These are phyloP conservation scores for Backusella mclennaniae DNA, from an alignment of 192 early-diverging fungal species.

Conservation along the genomic window DNA sequence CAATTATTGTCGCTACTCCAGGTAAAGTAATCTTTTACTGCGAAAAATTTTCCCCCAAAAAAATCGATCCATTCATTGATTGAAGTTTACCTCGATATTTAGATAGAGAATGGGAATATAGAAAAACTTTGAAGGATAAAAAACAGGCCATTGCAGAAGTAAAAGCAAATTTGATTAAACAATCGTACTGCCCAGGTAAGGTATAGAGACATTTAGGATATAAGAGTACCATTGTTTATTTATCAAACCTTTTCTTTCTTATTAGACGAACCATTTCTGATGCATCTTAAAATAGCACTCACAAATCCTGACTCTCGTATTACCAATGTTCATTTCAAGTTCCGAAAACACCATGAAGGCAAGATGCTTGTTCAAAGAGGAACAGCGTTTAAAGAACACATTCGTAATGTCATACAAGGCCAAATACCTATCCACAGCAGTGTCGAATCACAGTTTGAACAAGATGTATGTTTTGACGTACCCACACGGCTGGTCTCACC, in stretches of 20 bases:
- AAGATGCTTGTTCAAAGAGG: constrained; percentile 41
- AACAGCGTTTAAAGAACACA: constrained; percentile 34
- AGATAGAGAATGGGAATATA: constrained; percentile 36
- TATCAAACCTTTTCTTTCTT: not conserved
- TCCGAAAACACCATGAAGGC: constrained; percentile 49
- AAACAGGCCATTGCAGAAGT: constrained; percentile 25
- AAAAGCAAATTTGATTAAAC: constrained; percentile 32
- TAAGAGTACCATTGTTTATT: no score
- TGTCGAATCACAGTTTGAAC: not conserved
- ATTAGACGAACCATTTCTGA: constrained; percentile 27
- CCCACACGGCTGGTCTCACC: constrained; percentile 44
- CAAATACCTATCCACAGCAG: not conserved
- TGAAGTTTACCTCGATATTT: no score
- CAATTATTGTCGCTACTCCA: constrained; percentile 39
- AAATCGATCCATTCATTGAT: no score
- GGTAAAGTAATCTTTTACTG: not conserved
- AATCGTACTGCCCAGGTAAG: constrained; percentile 29
- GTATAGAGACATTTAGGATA: no score
- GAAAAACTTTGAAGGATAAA: constrained; percentile 27
- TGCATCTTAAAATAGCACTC: constrained; percentile 29
- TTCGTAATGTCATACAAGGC: constrained; percentile 31
- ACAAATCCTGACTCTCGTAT: constrained; percentile 26
- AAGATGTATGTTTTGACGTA: constrained; percentile 28
- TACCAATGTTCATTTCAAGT: constrained; percentile 24
- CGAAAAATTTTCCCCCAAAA: not conserved